Evolutionary conservation across 1,139 yeast genomes (phyloP), one percentile per base, ranked within the genome.

Genomic region (Debaryomycetaceae sp.): DNA sequence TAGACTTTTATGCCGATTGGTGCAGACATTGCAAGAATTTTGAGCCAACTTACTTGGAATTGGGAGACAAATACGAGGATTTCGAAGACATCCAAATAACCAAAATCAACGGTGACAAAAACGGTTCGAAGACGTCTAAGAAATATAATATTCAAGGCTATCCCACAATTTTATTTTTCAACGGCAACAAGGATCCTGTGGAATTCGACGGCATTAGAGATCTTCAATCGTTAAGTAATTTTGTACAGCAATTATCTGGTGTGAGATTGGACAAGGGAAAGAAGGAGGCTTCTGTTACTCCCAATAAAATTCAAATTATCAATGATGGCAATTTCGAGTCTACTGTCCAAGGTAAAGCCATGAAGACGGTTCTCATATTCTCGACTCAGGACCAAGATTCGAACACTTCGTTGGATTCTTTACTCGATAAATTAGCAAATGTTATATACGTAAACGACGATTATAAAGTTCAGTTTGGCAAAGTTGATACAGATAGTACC

Each of bases 1-100:
- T 86, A 37, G 87, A 86, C 44, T 83, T 84, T 55, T 84, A 83
- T 52, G 87, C 92, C 30, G 79, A 78, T 40, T 86, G 94, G 95
- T 86, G 95, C 56, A 75, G 86, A 37, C 91, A 86, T 63, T 86
- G 94, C 63, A 78, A 79, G 60, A 73, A 68, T 40, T 61, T 86
- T 56, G 74, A 75, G 56, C 94, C 94, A 6, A 70, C 72, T 5
- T 79, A 79, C 59, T 87, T 81, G 46, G 67, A 75, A 53, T 67
- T 83, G 34, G 81, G 83, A 1, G 73, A 70, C 5, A 51, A 70
- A 7, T 83, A 73, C 52, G 63, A 60, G 15, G 73, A 70, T 28
- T 60, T 62, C 22, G 69, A 70, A 4, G 70, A 74, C 34, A 56
- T 84, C 17, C 78, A 75, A 48, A 65, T 79, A 30, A 79, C 75